Evolutionary conservation across 2,329 filamentous ascomycete genomes (phyloP), one percentile per base, ranked within the genome.

Genomic region (Exophiala spinifera): DNA sequence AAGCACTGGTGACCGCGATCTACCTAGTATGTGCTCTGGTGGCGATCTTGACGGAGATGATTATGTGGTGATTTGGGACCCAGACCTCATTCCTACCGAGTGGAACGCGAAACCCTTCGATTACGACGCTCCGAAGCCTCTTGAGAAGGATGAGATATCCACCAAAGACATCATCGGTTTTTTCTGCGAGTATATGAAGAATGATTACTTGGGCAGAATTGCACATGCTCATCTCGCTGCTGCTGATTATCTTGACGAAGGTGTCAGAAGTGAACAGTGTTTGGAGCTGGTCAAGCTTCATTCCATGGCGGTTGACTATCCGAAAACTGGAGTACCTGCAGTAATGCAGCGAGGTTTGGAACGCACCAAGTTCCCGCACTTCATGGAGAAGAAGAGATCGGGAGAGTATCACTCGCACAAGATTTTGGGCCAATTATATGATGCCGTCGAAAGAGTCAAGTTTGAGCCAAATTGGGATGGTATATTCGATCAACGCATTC

Each of bases 31-130:
- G 92, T 91, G 94, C 60, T 96, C 94, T 3, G 94, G 94, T 1
- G 94, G 94, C 0, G 94, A 99, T 66, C 79, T 99, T 0, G 94
- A 99, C 66, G 94, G 94, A 0, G 94, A 99, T 64, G 94, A 99
- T 67, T 99, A 91, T 67, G 86, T 97, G 51, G 84, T 97, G 4
- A 87, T 96, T 43, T 99, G 94, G 92, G 91, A 99, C 62, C 69
- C 78, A 19, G 79, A 82, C 13, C 74, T 99, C 5, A 76, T 95
- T 21, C 89, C 89, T 0, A 61, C 70, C 1, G 73, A 81, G 47
- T 89, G 88, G 82, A 89, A 94, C 61, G 76, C 81, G 31, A 73
- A 79, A 0, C 86, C 94, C 0, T 96, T 97, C 89, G 79, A 87
- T 59, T 94, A 91, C 65, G 76, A 78, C 0, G 75, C 83, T 0